Evolutionary conservation across 2,329 filamentous ascomycete genomes (phyloP), one percentile per base, ranked within the genome.

Genomic region (Metarhizium brunneum): DNA sequence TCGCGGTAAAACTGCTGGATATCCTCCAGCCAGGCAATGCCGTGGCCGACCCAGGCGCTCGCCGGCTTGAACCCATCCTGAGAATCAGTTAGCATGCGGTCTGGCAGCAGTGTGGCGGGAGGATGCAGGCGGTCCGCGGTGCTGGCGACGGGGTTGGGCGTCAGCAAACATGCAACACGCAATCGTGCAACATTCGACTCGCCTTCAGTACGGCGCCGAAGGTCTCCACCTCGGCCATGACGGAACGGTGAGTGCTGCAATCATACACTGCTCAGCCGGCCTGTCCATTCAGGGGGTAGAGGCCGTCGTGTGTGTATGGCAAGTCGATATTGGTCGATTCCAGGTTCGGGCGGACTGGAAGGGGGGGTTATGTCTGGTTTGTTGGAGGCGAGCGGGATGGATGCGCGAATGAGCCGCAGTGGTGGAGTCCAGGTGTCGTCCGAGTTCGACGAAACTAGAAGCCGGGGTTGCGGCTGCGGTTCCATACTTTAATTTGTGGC

Each of bases 1-100:
- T 99, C 94, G 61, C 94, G 89, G 77, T 97, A 99, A 77, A 97
- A 99, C 67, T 90, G 86, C 71, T 99, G 90, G 60, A 99, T 89
- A 65, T 99, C 94, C 66, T 96, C 92, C 57, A 99, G 85, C 92
- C 92, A 99, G 62, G 83, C 78, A 69, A 99, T 95, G 61, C 92
- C 91, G 70, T 89, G 86, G 60, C 84, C 80, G 56, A 95, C 89
- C 94, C 94, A 99, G 65, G 81, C 84, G 74, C 92, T 96, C 69
- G 95, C 91, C 18, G 90, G 84, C 73, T 95, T 96, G 80, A 96
- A 99, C 68, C 88, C 90, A 84, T 99, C 94, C 90, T 96, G 52
- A 16, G n/a, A n/a, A 14, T 6, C 30, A 14, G 47, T 51, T 35
- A 43, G 40, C 43, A 14, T 38, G 32, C 32, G 51, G 49, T 53